Evolutionary conservation across 495 filamentous ascomycete genomes (phyloP).

Genomic region (Annulohypoxylon moriforme): DNA sequence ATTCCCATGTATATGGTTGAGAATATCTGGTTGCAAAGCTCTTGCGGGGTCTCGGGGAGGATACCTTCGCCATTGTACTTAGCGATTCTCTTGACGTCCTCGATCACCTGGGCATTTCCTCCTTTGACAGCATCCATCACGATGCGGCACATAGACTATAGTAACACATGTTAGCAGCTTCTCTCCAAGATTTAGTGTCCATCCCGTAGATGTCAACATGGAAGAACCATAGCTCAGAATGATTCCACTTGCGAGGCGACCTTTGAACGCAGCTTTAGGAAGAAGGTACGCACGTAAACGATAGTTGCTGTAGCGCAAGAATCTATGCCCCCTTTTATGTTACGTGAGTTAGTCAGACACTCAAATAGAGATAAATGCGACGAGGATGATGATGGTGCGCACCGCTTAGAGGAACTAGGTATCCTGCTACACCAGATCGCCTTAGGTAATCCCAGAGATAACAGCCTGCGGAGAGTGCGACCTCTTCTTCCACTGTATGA

Average conservation of each 20-base stretch:
- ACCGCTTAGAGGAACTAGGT: conserved; percentile 62
- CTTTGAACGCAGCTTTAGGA: neutral
- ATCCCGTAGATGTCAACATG: neutral
- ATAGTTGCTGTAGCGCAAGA: conserved; percentile 62
- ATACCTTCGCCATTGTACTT: conserved; percentile 62
- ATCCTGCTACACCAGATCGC: conserved; percentile 70
- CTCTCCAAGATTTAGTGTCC: too few relatives aligned
- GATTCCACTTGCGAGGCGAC: neutral
- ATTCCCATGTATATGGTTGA: conserved; percentile 87
- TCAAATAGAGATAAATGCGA: neutral
- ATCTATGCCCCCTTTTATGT: conserved; percentile 75
- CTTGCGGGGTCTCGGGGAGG: conserved; percentile 69
- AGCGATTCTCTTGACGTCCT: conserved; percentile 72
- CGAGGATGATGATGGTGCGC: neutral
- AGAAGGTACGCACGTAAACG: conserved; percentile 14
- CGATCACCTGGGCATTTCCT: conserved; percentile 72
- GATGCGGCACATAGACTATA: conserved; percentile 81
- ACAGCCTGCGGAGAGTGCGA: conserved; percentile 74
- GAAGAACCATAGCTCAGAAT: neutral
- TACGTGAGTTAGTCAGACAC: conserved; percentile 54
- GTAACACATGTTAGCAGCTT: neutral
- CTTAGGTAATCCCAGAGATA: conserved; percentile 91
- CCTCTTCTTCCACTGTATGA: conserved; percentile 79
- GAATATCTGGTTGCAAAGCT: conserved; percentile 73
- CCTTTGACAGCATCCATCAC: conserved; percentile 73